Conservation (phyloP, 805 yeast genomes). For the Candida boidinii region DNA sequence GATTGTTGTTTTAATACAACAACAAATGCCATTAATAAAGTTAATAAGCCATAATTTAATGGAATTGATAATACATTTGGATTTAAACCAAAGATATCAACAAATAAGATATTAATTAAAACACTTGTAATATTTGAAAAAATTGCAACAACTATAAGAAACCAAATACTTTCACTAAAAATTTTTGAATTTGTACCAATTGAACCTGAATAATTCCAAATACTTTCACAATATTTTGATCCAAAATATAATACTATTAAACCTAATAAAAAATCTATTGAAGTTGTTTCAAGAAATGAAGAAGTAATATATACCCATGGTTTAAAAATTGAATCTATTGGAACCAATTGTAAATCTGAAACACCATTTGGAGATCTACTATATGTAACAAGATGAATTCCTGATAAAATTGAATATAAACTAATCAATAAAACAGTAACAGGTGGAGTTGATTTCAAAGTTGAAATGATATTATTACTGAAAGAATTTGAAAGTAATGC, state of each 20-base stretch:
- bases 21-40: conserved; percentile 43
- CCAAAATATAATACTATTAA: conserved; percentile 28
- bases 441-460: too few relatives aligned
- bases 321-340: conserved; percentile 40
- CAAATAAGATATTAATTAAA: conserved; percentile 24
- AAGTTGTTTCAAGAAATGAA: conserved; percentile 52
- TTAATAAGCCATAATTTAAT: conserved; percentile 39
- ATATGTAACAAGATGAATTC: too few relatives aligned
- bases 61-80: conserved; percentile 32
- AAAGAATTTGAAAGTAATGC: too few relatives aligned
- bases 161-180: conserved; percentile 36
- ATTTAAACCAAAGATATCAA: conserved; percentile 29
- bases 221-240: conserved; percentile 38
- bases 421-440: too few relatives aligned
- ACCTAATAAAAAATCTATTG: conserved; percentile 36
- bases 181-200: conserved; percentile 8
- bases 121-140: conserved; percentile 48
- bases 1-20: conserved; percentile 50
- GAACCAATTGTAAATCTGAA: conserved; percentile 52
- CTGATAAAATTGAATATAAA: too few relatives aligned
- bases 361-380: too few relatives aligned
- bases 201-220: conserved; percentile 29
- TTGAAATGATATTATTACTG: too few relatives aligned
- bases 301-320: conserved; percentile 63
- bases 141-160: conserved; percentile 44